These are phyloP conservation scores for Penicillium carneum DNA, from an alignment of 2,329 filamentous ascomycete species.

Conservation along the genomic window DNA sequence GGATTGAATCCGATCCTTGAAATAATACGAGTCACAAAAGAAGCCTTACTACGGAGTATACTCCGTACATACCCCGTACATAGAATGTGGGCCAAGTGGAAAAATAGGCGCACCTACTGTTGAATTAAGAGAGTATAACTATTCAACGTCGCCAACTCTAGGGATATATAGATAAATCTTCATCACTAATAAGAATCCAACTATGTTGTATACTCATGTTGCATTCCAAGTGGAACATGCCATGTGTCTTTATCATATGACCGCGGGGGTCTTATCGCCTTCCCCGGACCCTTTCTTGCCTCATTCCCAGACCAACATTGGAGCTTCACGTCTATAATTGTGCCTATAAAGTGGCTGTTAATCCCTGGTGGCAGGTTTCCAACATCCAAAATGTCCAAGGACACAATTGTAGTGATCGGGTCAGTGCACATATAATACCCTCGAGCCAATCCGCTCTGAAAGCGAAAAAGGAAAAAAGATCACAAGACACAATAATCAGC, in stretches of 20 bases:
- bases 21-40: neutral
- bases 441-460: neutral
- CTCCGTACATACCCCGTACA: neutral
- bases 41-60: neutral
- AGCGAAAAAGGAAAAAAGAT: neutral
- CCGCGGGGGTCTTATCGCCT: constrained; percentile 23
- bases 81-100: neutral
- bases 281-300: constrained; percentile 19
- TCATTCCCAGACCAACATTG: neutral
- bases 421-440: constrained; percentile 24
- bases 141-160: neutral
- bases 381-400: constrained; percentile 33
- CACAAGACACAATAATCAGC: constrained; percentile 6
- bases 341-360: neutral
- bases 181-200: neutral
- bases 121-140: neutral
- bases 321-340: neutral
- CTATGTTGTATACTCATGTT: neutral
- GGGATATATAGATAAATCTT: neutral
- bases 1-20: constrained; percentile 10
- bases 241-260: constrained; percentile 26
- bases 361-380: neutral
- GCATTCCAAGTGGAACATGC: neutral
- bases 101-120: neutral
- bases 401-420: constrained; percentile 51